Percentiles rank a stretch among this genome's conserved stretches.
These are phyloP conservation scores for Colletotrichum simmondsii DNA, from an alignment of 2,329 filamentous ascomycete genomes.

Conservation along the genomic window DNA sequence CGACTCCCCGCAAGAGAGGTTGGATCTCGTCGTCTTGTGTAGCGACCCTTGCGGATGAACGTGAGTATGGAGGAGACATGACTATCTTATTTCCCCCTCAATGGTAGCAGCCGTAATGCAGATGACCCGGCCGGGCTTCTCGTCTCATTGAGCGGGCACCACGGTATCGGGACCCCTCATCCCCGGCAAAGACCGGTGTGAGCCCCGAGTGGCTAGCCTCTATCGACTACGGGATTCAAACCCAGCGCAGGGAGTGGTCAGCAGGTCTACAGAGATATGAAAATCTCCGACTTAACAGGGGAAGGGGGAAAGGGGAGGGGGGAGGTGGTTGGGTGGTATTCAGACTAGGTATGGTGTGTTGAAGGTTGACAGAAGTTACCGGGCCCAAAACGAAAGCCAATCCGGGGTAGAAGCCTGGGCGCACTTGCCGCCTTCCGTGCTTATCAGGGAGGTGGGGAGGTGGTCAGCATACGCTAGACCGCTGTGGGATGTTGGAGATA, in stretches of 20 bases:
- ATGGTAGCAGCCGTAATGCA: neutral
- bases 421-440: constrained; percentile 5
- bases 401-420: constrained; percentile 7
- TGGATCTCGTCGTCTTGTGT: constrained; percentile 17
- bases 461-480: constrained; percentile 6
- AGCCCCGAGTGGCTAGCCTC: constrained; percentile 2
- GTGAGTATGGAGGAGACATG: constrained; percentile 6
- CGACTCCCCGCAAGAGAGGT: constrained; percentile 10
- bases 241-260: neutral
- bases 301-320: neutral
- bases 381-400: neutral
- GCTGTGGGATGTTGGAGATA: constrained; percentile 5
- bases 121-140: neutral
- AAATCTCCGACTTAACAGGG: constrained; percentile 1
- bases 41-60: neutral
- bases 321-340: neutral
- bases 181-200: constrained; percentile 13
- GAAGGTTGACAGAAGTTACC: constrained; percentile 3
- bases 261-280: neutral
- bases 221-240: constrained; percentile 1
- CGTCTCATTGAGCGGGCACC: neutral
- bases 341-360: neutral
- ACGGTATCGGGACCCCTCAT: constrained; percentile 17
- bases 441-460: constrained; percentile 4
- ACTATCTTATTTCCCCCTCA: constrained; percentile 10